Conservation (phyloP, 805 yeast species). For the Candida lessepsii region DNA sequence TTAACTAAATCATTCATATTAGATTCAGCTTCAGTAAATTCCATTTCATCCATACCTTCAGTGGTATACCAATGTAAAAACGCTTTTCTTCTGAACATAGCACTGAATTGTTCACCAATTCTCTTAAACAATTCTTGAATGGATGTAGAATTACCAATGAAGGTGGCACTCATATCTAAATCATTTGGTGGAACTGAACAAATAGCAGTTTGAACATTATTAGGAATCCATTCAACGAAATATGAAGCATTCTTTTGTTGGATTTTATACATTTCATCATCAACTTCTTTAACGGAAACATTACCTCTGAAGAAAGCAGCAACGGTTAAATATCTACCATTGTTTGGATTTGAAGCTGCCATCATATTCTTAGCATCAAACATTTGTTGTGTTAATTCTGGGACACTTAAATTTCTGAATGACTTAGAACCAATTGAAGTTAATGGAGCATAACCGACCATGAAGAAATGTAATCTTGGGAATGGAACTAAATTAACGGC, state of each 20-base stretch:
- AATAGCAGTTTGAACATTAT: conserved; percentile 90
- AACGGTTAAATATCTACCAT: conserved; percentile 88
- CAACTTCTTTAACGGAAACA: conserved; percentile 89
- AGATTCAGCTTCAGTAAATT: conserved; percentile 90
- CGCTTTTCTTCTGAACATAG: conserved; percentile 92
- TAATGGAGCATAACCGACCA: conserved; percentile 93
- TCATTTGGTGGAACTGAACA: conserved; percentile 88
- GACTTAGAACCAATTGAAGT: conserved; percentile 77
- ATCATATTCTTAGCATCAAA: conserved; percentile 91
- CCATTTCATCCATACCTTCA: conserved; percentile 96
- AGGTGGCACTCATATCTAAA: conserved; percentile 86
- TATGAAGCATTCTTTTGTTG: conserved; percentile 78
- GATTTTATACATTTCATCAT: conserved; percentile 85
- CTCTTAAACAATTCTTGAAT: conserved; percentile 89
- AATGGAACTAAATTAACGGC: conserved; percentile 94
- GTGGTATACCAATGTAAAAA: conserved; percentile 95
- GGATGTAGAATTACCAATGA: conserved; percentile 90
- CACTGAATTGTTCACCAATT: conserved; percentile 84
- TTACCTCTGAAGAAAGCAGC: conserved; percentile 95
- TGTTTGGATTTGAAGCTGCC: conserved; percentile 92
- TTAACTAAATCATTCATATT: conserved; percentile 85
- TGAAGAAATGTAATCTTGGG: conserved; percentile 93
- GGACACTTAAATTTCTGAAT: conserved; percentile 81
- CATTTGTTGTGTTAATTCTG: conserved; percentile 91
- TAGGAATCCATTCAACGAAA: conserved; percentile 96